Evolutionary conservation across 2,329 filamentous ascomycete species (phyloP).

Genomic region (Tolypocladium ophioglossoides): DNA sequence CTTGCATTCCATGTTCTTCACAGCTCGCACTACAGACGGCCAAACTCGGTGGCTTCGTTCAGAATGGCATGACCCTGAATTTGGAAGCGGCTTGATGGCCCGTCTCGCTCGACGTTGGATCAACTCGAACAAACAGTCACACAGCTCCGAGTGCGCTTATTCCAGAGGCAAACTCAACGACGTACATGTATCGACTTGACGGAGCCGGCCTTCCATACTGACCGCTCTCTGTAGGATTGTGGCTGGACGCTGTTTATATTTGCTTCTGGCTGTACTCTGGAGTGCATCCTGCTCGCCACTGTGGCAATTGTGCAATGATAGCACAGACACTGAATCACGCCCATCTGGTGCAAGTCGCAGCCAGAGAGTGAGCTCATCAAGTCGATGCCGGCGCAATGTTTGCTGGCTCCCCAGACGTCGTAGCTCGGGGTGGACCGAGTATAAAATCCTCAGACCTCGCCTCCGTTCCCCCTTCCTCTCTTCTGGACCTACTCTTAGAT

Average conservation of each 20-base stretch:
- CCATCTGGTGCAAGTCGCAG: background rate
- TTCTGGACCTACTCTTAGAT: background rate
- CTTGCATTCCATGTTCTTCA: background rate
- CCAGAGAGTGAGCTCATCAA: background rate
- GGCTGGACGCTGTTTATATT: no score
- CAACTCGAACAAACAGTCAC: background rate
- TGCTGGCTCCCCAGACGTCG: background rate
- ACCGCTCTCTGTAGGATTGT: no score
- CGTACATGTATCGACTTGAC: background rate
- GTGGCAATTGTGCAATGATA: background rate
- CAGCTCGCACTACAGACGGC: background rate
- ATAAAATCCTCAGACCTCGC: background rate
- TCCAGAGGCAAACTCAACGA: background rate
- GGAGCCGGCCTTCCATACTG: no score
- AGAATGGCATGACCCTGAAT: background rate
- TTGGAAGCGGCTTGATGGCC: no score
- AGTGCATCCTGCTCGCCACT: background rate
- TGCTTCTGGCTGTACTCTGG: background rate
- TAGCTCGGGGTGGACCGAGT: background rate
- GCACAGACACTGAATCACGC: background rate
- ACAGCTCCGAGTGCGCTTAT: background rate
- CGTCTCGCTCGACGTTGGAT: no score
- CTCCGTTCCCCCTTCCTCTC: background rate
- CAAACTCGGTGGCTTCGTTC: background rate
- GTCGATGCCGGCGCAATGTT: background rate